These are phyloP conservation scores for Boletus bicolor DNA, from an alignment of 768 basidiomycete species.

Conservation along the genomic window DNA sequence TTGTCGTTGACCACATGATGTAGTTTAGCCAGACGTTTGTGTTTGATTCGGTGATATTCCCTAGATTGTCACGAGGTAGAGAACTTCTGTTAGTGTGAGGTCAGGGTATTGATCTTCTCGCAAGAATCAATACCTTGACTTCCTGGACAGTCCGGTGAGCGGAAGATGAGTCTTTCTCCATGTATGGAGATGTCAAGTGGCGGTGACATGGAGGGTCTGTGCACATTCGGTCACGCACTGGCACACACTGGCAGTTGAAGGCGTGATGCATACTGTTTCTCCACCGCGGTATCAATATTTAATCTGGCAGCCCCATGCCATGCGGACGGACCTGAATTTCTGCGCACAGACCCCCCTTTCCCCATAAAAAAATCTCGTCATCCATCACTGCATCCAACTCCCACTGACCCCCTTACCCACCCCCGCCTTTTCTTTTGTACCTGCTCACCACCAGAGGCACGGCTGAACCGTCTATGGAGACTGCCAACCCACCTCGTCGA, in stretches of 20 bases:
- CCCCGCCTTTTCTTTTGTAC: not conserved
- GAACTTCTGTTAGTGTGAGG: too few relatives aligned
- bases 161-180: too few relatives aligned
- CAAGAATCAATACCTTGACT: too few relatives aligned
- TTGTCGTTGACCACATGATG: too few relatives aligned
- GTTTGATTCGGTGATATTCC: too few relatives aligned
- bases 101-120: too few relatives aligned
- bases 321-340: slow-evolving; percentile 17
- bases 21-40: too few relatives aligned
- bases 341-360: slow-evolving; percentile 24
- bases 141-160: too few relatives aligned
- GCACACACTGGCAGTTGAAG: not conserved
- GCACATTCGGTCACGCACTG: not conserved
- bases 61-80: too few relatives aligned
- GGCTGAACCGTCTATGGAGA: slow-evolving; percentile 9
- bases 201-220: not conserved
- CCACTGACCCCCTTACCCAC: not conserved
- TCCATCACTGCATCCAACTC: not conserved
- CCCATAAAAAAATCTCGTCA: slow-evolving; percentile 12
- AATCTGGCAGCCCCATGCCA: slow-evolving; percentile 17
- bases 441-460: not conserved
- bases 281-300: slow-evolving; percentile 18
- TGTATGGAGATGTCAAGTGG: not conserved
- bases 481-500: slow-evolving; percentile 42
- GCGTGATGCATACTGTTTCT: not conserved